Evolutionary conservation across 345 rosid species (phyloP), one percentile per base, ranked within the genome.

Genomic region (Sonneratia alba): DNA sequence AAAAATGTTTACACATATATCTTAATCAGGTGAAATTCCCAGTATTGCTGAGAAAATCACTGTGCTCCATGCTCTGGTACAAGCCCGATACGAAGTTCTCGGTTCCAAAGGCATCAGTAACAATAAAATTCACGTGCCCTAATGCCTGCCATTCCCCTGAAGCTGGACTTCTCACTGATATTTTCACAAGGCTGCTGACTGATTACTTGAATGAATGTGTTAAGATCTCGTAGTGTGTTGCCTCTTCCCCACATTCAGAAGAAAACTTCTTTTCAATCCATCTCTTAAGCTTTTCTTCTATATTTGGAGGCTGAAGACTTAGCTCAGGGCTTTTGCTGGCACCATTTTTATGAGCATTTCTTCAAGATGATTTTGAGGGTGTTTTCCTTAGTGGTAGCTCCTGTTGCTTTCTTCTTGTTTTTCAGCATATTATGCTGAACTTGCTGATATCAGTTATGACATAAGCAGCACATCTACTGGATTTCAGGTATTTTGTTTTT

Each of bases 161-260:
- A 72, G 85, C 97, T 67, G 86, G 77, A 72, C 87, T 93, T 82
- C 89, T 93, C 59, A 79, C 88, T 14, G 79, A 82, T 76, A 79
- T 93, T 57, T 93, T 91, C 82, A 78, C 92, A 21, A 79, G 83
- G 62, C 74, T 93, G 76, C 63, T 93, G 78, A 85, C 79, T 80
- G 98, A 93, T 82, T 88, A 93, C 77, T 78, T 93, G 87, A 93
- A 91, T 82, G 98, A 93, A 87, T 91, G 88, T 64, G 98, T 97
- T 91, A 87, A 84, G 83, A 18, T 62, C 37, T 12, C 19, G 18
- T 19, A 27, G 15, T 34, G 51, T 47, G 13, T 47, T 47, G 27
- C 7, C 36, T 27, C 38, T 27, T 62, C 2, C 13, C 9, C 32
- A n/a, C 66, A 62, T 62, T 62, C 32, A 57, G 63, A 57, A 57